These are phyloP conservation scores for Endocalyx cinctus DNA, from an alignment of 2,329 filamentous ascomycete species.

Conservation along the genomic window DNA sequence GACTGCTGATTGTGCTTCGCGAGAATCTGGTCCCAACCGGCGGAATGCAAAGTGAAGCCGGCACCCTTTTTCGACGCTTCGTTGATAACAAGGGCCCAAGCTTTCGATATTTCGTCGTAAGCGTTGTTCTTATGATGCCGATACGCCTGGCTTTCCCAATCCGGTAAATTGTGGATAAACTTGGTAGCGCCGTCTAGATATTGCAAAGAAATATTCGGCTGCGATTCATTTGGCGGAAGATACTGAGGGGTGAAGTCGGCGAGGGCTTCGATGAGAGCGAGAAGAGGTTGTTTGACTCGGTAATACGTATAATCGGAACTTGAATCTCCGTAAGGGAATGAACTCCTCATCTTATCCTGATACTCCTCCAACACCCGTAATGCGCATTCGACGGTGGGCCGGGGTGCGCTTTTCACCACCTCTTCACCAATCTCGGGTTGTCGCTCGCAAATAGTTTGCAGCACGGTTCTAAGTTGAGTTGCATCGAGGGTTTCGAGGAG, in stretches of 20 bases:
- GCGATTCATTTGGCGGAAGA: conserved; percentile 82
- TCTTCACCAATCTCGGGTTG: conserved; percentile 83
- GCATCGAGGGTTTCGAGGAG: conserved; percentile 92
- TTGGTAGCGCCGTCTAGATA: conserved; percentile 89
- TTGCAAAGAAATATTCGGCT: conserved; percentile 75
- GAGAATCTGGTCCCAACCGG: conserved; percentile 87
- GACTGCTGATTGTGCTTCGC: conserved; percentile 84
- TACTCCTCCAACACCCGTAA: conserved; percentile 79
- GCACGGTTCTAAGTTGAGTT: conserved; percentile 74
- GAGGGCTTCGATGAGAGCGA: conserved; percentile 79
- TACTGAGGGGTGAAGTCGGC: conserved; percentile 95
- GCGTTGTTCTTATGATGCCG: conserved; percentile 91
- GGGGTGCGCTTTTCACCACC: conserved; percentile 76
- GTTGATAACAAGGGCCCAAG: conserved; percentile 86
- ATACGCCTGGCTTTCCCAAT: conserved; percentile 86
- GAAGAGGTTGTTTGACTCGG: conserved; percentile 75
- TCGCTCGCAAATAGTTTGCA: conserved; percentile 88
- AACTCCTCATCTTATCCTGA: conserved; percentile 68
- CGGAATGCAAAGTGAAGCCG: conserved; percentile 83
- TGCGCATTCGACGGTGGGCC: conserved; percentile 78
- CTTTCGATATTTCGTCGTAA: conserved; percentile 92
- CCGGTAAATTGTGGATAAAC: conserved; percentile 81
- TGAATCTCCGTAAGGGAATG: conserved; percentile 81
- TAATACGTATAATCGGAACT: conserved; percentile 94
- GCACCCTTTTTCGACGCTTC: conserved; percentile 89